Evolutionary conservation across 768 basidiomycete species (phyloP).

Genomic region (Psilocybe sp.): DNA sequence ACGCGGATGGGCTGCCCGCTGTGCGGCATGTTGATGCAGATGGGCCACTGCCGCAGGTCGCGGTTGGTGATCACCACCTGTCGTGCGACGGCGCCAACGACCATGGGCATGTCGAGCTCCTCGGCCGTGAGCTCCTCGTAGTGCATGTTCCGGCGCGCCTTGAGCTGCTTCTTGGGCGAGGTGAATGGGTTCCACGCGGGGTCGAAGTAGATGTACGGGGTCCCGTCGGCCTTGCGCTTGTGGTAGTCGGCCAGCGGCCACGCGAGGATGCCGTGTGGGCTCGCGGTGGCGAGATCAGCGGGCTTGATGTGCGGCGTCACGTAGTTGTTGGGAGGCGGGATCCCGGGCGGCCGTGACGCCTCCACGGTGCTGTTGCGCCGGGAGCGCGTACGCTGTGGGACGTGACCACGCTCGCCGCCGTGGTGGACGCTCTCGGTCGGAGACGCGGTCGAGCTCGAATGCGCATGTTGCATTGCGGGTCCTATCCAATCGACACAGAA

Average conservation of each 20-base stretch:
- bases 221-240: constrained; percentile 23
- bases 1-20: constrained; percentile 44
- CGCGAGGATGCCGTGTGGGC: constrained; percentile 10
- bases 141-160: constrained; percentile 20
- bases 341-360: not conserved
- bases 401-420: not conserved
- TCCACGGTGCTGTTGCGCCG: not conserved
- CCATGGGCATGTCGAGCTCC: constrained; percentile 43
- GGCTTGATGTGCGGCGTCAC: not conserved
- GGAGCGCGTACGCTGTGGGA: not conserved
- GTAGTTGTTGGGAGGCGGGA: not conserved
- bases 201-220: constrained; percentile 46
- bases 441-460: constrained; percentile 20
- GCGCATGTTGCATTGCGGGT: not conserved
- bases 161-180: constrained; percentile 14
- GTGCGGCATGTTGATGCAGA: constrained; percentile 38
- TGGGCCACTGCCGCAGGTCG: constrained; percentile 33
- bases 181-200: constrained; percentile 40
- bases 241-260: constrained; percentile 49
- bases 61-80: constrained; percentile 49
- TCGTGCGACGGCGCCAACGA: constrained; percentile 30
- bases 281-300: not conserved
- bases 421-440: constrained; percentile 15
- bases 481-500: constrained; percentile 14
- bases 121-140: constrained; percentile 27